Percentiles rank a stretch among this genome's conserved stretches.
Evolutionary conservation across 371 early-diverging fungal genomes (phyloP).

Genomic region (Batrachochytrium dendrobatidis): DNA sequence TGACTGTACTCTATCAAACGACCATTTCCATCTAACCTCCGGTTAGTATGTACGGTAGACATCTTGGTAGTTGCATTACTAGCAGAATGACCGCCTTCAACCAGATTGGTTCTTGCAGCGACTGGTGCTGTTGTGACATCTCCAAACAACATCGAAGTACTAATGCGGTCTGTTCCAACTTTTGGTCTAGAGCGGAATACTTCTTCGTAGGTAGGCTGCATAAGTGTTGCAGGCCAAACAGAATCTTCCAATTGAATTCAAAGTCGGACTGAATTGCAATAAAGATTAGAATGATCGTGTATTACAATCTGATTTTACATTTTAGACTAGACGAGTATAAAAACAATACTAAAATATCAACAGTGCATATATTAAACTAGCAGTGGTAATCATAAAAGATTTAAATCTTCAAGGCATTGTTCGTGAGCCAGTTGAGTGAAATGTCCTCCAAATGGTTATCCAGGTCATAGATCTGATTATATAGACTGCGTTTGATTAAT

Average conservation of each 20-base stretch:
- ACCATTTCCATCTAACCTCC: background rate
- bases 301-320: no score
- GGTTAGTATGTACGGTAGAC: no score
- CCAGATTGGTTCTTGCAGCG: no score
- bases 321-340: no score
- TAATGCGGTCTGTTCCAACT: constrained; percentile 1
- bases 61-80: no score
- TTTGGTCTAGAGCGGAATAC: constrained; percentile 2
- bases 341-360: no score
- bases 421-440: constrained; percentile 52
- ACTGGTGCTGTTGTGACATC: background rate
- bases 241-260: no score
- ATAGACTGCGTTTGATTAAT: background rate
- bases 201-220: background rate
- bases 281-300: no score
- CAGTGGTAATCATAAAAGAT: background rate
- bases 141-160: background rate
- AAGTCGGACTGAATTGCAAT: no score
- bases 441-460: constrained; percentile 63
- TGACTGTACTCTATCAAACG: background rate
- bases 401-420: background rate
- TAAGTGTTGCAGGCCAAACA: no score
- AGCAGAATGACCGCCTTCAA: no score
- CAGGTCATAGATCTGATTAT: constrained; percentile 48
- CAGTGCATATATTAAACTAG: no score